Evolutionary conservation across 306 rosid genomes (phyloP), one percentile per base, ranked within the genome.

Genomic region (Medicago lupulina): DNA sequence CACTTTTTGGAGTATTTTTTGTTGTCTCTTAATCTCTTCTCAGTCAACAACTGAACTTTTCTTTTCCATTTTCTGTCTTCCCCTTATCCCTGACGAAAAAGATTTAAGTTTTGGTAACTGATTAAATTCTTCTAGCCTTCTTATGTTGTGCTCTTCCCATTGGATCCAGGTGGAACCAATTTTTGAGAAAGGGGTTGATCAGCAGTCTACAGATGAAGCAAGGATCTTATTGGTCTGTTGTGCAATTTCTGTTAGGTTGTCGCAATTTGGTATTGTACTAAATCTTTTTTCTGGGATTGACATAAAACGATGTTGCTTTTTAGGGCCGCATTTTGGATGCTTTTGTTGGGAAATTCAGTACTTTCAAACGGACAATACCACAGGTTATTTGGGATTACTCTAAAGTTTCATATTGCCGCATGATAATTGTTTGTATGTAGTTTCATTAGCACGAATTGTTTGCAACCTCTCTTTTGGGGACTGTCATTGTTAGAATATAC

Each of bases 291-390:
- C 59, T 82, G 58, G 68, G 75, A 51, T 73, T 78, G 39, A 83
- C 81, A 54, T 8, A 14, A 53, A 53, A 15, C 23, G n/a, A 11
- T 71, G 44, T 82, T 64, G 65, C 34, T 82, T 74, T 83, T 80
- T 79, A 96, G 99, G 97, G 98, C 73, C 97, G 95, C 72, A 96
- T 96, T 86, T 75, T 96, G 79, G 99, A 96, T 76, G 97, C 99
- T 77, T 96, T 96, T 79, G 98, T 96, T 80, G 99, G 99, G 76
- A 96, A 96, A 68, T 92, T 96, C 77, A 89, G 93, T 89, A 92
- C 98, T 76, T 96, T 96, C 86, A 92, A 92, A 86, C 92, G 90
- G 28, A 90, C 96, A 23, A 96, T 96, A 75, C 99, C 99, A 39
- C 99, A 92, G 99, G 99, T 96, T 84, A 57, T 68, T 76, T 49